A percentile compares a stretch with the other conserved stretches of the same genome.
Evolutionary conservation across 148 eudicot species (phyloP).

Genomic region (Drosera capensis): DNA sequence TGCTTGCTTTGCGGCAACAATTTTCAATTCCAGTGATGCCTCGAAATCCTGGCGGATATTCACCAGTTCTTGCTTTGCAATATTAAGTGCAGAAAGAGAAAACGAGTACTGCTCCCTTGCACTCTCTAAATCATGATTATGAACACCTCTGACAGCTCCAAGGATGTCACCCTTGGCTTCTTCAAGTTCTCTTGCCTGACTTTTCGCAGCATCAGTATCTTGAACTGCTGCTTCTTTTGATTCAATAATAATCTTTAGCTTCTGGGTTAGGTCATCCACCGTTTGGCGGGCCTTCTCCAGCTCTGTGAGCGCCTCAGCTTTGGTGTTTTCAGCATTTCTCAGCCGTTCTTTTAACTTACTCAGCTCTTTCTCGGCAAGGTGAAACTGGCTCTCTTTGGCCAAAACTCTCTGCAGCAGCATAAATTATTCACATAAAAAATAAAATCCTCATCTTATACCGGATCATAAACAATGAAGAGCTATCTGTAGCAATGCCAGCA

Average conservation of each 20-base stretch:
- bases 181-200: constrained; percentile 30
- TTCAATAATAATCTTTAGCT: constrained; percentile 38
- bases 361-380: constrained; percentile 69
- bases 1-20: constrained; percentile 36
- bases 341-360: constrained; percentile 65
- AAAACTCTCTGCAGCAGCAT: constrained; percentile 49
- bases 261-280: constrained; percentile 36
- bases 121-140: constrained; percentile 27
- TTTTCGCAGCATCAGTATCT: constrained; percentile 43
- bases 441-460: no score
- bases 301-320: constrained; percentile 63
- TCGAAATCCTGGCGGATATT: constrained; percentile 42
- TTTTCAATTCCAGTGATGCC: constrained; percentile 39
- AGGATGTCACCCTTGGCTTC: constrained; percentile 20
- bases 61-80: constrained; percentile 58
- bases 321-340: constrained; percentile 64
- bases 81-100: constrained; percentile 40
- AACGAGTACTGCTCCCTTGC: constrained; percentile 27
- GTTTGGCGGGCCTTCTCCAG: constrained; percentile 57
- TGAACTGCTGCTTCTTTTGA: constrained; percentile 48
- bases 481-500: background rate
- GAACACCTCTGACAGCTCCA: constrained; percentile 15
- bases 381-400: constrained; percentile 63
- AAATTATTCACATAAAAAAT: background rate
- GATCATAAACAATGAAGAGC: background rate